Evolutionary conservation across 306 rosid species (phyloP).

Genomic region (Lotus japonicus): DNA sequence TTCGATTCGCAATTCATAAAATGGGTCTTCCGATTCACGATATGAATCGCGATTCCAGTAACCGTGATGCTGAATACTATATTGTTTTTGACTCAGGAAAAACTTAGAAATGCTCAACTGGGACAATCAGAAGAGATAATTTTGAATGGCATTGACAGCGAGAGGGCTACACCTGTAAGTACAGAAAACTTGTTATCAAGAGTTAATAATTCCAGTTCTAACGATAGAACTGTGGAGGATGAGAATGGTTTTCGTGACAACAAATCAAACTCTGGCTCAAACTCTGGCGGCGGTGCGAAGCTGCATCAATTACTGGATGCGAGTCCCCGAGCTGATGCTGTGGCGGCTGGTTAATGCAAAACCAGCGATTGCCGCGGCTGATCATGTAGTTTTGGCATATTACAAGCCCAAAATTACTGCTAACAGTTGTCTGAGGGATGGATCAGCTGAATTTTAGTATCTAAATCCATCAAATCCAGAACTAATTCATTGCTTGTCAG

Average conservation of each 20-base stretch:
- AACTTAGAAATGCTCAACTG: slow-evolving; percentile 49
- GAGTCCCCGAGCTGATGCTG: slow-evolving; percentile 78
- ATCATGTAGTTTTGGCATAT: slow-evolving; percentile 91
- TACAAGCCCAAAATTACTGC: slow-evolving; percentile 83
- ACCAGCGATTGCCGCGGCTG: slow-evolving; percentile 22
- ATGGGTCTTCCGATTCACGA: no score
- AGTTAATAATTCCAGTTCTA: slow-evolving; percentile 52
- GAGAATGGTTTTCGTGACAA: slow-evolving; percentile 59
- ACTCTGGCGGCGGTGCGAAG: no score
- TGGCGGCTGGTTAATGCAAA: slow-evolving; percentile 67
- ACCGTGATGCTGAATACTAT: not conserved
- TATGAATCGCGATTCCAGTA: no score
- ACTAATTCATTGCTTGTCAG: slow-evolving; percentile 46
- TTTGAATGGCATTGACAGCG: slow-evolving; percentile 38
- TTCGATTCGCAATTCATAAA: no score
- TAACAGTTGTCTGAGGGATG: slow-evolving; percentile 44
- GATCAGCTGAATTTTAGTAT: slow-evolving; percentile 41
- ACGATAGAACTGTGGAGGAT: slow-evolving; percentile 48
- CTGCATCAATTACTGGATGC: slow-evolving; percentile 76
- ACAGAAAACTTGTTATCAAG: slow-evolving; percentile 70
- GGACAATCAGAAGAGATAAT: slow-evolving; percentile 46
- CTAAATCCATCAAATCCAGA: slow-evolving; percentile 34
- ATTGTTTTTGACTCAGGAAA: slow-evolving; percentile 45
- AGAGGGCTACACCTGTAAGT: slow-evolving; percentile 48
- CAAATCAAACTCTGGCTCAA: slow-evolving; percentile 49